phyloP scores from a whole-genome alignment of 306 rosid genomes.

The Hylodesmum podocarpum region DNA sequence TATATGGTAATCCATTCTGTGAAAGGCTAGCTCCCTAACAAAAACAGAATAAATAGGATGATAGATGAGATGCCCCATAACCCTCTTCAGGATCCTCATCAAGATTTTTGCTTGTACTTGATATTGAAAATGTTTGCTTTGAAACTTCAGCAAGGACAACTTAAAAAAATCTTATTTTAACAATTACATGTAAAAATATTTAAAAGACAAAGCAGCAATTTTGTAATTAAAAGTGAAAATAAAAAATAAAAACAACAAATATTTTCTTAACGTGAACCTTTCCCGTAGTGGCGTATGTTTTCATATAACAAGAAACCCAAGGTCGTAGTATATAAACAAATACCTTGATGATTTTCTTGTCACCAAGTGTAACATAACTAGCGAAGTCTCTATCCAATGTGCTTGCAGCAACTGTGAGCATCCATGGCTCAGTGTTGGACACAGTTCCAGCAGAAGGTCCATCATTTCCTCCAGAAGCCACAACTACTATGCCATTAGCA shows the following conservation, averaged over 20 bases:
- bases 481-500: conserved; percentile 47
- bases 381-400: conserved; percentile 50
- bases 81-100: background rate
- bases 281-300: background rate
- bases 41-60: background rate
- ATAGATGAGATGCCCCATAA: background rate
- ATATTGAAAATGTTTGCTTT: background rate
- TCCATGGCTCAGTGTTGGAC: conserved; percentile 55
- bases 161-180: too few relatives aligned
- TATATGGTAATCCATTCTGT: conserved; percentile 20
- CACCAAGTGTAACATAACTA: conserved; percentile 50
- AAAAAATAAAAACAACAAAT: too few relatives aligned
- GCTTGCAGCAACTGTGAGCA: conserved; percentile 77
- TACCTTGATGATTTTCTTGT: conserved; percentile 46
- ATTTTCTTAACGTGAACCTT: too few relatives aligned
- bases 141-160: too few relatives aligned
- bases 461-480: conserved; percentile 55
- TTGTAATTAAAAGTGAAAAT: too few relatives aligned
- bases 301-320: background rate
- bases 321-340: background rate
- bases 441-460: conserved; percentile 43
- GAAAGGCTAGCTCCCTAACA: conserved; percentile 71
- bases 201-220: too few relatives aligned
- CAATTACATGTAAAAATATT: too few relatives aligned
- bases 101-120: background rate